Base-by-base conservation (phyloP, 192 early-diverging fungal genomes). In the Gamsiella multidivaricata region DNA sequence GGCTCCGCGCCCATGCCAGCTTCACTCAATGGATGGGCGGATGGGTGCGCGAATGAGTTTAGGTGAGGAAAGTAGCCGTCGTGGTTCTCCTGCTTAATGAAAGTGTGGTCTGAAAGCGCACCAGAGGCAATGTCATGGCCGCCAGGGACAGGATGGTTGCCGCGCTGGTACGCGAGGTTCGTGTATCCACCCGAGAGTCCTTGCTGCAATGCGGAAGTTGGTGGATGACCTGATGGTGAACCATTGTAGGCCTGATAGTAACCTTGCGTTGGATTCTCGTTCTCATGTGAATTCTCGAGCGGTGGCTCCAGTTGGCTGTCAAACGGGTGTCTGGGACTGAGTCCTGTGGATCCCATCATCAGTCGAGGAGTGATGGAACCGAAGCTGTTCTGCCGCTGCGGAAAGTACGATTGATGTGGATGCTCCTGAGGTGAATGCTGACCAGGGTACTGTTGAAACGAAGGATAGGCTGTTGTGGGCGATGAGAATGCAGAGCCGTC, bases 401-500 rank as follows among this genome's bases (percentile, higher is more conserved):
- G 37, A 61, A 66, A 75, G 25, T 75, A 75, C 5, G 71, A 66
- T 2, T 42, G 26, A 31, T 75, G 71, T 5, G 34, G 6, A 33
- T 75, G 71, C 25, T 73, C 70, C 20, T 73, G 61, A 10, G 70
- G 62, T 0, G 70, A 65, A n/a, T 49, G 45, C 25, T 55, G 54
- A 10, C 61, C 62, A 22, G 45, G 52, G 33, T 73, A 65, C 5
- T 47, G 61, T 4, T 65, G 69, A 15, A 36, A 34, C 0, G 50
- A 5, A 15, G 65, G 53, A 46, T 76, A 67, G 6, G 43, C 54
- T 11, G 61, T 49, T 1, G 54, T 57, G 0, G 74, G 74, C 3
- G 74, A 78, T 26, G 74, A 78, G n/a, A 78, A 78, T 0, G 74
- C 50, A 0, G 74, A 78, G 4, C 65, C 65, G 11, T 78, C 74